These are phyloP conservation scores for Quercus alba DNA, from an alignment of 306 rosid genomes.

Conservation along the genomic window DNA sequence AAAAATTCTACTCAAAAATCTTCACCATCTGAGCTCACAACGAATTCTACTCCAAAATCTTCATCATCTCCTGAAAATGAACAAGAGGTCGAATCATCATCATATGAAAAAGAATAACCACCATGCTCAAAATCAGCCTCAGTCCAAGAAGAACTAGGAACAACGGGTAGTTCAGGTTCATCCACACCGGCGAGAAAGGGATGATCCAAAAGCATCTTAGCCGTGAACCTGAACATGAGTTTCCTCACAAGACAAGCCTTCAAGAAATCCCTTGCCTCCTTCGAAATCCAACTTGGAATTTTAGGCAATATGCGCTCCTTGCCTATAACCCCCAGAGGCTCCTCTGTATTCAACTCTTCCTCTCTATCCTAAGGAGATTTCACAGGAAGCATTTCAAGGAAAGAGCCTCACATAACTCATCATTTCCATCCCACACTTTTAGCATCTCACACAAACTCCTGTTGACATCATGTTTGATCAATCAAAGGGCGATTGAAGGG, in stretches of 20 bases:
- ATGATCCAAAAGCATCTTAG: slow-evolving; percentile 26
- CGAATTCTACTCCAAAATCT: not conserved
- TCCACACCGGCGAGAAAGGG: not conserved
- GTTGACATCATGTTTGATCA: too few species aligned
- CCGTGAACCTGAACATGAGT: slow-evolving; percentile 14
- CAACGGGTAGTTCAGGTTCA: not conserved
- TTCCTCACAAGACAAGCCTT: slow-evolving; percentile 22
- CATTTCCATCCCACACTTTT: too few species aligned
- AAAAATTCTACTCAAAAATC: not conserved
- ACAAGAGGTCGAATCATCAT: too few species aligned
- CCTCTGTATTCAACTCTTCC: not conserved
- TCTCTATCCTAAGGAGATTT: not conserved
- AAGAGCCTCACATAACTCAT: too few species aligned
- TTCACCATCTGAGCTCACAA: not conserved
- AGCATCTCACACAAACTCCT: too few species aligned
- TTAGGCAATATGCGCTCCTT: not conserved
- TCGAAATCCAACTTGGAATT: slow-evolving; percentile 9
- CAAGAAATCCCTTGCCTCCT: slow-evolving; percentile 11
- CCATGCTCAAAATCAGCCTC: not conserved
- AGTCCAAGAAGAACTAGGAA: not conserved
- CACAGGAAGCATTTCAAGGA: too few species aligned
- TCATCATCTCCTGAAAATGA: too few species aligned
- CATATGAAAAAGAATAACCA: not conserved
- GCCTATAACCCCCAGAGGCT: not conserved
- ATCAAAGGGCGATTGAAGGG: too few species aligned